Percentiles rank a stretch among this genome's conserved stretches.
phyloP scores from a whole-genome alignment of 768 basidiomycete genomes.

The Podaxis rugospora region DNA sequence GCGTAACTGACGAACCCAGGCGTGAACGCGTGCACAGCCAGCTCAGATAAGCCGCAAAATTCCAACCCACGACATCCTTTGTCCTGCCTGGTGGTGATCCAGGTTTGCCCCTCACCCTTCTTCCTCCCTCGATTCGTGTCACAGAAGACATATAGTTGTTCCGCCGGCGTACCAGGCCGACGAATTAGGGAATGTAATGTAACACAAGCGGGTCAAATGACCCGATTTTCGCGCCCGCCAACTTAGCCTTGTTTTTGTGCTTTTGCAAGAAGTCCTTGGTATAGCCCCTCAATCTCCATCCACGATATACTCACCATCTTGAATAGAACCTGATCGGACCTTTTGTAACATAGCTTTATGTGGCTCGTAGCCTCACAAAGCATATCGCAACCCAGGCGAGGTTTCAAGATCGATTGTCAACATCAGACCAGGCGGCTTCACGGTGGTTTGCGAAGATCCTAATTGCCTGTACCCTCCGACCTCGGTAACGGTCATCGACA shows the following conservation, averaged over 20 bases:
- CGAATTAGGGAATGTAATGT: neutral
- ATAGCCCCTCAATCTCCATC: neutral
- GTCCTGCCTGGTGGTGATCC: neutral
- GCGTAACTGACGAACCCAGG: neutral
- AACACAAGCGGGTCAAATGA: neutral
- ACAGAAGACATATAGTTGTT: slow-evolving; percentile 1
- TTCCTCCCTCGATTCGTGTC: slow-evolving; percentile 6
- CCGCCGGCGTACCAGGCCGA: neutral
- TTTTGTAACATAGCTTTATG: neutral
- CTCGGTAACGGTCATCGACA: neutral
- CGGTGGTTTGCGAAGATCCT: neutral
- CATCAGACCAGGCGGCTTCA: neutral
- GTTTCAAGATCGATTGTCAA: neutral
- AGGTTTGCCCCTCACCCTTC: neutral
- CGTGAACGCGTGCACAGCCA: neutral
- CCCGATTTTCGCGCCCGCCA: neutral
- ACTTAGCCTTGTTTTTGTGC: neutral
- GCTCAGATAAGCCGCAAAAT: neutral
- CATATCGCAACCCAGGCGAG: neutral
- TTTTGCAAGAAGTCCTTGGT: neutral
- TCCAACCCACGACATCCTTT: neutral
- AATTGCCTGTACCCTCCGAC: neutral
- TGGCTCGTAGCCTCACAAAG: neutral
- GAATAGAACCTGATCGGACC: slow-evolving; percentile 1
- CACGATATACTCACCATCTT: neutral